Conservation (phyloP, 352 stramenopile genomes). For the Globisporangium apiculatum region DNA sequence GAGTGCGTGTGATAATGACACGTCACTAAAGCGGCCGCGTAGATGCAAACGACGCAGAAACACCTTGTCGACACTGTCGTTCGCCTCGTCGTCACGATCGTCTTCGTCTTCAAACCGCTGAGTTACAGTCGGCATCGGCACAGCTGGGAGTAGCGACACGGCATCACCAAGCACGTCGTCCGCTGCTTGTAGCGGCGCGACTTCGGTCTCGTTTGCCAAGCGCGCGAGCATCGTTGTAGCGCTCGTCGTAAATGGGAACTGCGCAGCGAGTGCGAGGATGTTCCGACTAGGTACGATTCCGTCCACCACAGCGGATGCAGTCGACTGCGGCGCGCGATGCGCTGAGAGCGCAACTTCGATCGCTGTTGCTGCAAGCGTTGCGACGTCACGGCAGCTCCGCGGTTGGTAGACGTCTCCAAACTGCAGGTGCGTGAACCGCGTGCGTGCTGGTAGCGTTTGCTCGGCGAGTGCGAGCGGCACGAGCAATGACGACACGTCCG, state of each 20-base stretch:
- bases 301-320: constrained; percentile 38
- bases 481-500: constrained; percentile 48
- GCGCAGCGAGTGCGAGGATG: constrained; percentile 40
- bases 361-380: constrained; percentile 34
- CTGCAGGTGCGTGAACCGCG: constrained; percentile 22
- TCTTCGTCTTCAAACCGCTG: constrained; percentile 2
- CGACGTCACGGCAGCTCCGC: constrained; percentile 20
- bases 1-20: constrained; percentile 12
- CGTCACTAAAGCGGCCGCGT: constrained; percentile 30
- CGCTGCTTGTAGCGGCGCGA: no score
- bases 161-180: neutral
- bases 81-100: constrained; percentile 4
- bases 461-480: constrained; percentile 44
- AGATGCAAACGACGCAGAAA: constrained; percentile 44
- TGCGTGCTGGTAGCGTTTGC: constrained; percentile 15
- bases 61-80: constrained; percentile 9
- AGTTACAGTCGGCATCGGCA: constrained; percentile 1
- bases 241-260: constrained; percentile 22
- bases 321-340: constrained; percentile 17
- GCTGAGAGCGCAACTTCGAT: constrained; percentile 44
- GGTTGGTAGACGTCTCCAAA: constrained; percentile 10
- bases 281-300: constrained; percentile 48
- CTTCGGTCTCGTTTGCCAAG: no score
- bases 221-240: constrained; percentile 21
- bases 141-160: constrained; percentile 34